Evolutionary conservation across 2,329 filamentous ascomycete genomes (phyloP), one percentile per base, ranked within the genome.

Genomic region (Apiospora koreana): DNA sequence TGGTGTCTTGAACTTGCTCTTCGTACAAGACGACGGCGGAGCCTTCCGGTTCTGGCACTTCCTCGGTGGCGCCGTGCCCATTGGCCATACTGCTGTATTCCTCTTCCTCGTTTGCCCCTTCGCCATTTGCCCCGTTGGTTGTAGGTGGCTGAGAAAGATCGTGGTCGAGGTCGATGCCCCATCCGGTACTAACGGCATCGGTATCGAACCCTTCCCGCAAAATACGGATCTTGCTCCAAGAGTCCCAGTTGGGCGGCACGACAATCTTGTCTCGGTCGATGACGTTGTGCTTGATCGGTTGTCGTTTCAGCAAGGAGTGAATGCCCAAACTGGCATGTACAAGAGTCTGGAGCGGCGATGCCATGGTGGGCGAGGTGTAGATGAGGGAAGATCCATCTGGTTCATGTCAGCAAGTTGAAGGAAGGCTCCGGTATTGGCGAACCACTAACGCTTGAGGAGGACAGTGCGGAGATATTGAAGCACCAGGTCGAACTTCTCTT

Each of bases 241-340:
- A 98, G 81, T 99, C 96, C 96, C 96, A 99, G 80, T 98, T 98
- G 21, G 95, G 93, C 1, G 95, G 95, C 0, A 99, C 93, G 6
- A 98, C 87, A 69, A 99, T 95, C 85, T 97, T 97, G 80, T 97
- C 95, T 71, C 95, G 89, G 82, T 96, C 96, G 74, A 97, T 96
- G 72, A 97, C 93, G 76, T 97, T 97, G 79, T 95, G 93, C 82
- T 94, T 96, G 31, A 97, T 86, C 31, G 92, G 89, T 77, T 94
- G 89, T 73, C 91, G 89, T 80, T 94, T 94, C 23, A 97, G 84
- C 25, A 96, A 87, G 28, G 93, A 97, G 72, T 93, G 94, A 79
- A 97, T 95, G 69, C 93, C 93, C 23, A 98, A 86, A 68, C 93
- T 94, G 14, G 94, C 94, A 81, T 97, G 94, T 69, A 97, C 87